phyloP scores from a whole-genome alignment of 768 basidiomycete genomes.

The Tephrocybe rancida region DNA sequence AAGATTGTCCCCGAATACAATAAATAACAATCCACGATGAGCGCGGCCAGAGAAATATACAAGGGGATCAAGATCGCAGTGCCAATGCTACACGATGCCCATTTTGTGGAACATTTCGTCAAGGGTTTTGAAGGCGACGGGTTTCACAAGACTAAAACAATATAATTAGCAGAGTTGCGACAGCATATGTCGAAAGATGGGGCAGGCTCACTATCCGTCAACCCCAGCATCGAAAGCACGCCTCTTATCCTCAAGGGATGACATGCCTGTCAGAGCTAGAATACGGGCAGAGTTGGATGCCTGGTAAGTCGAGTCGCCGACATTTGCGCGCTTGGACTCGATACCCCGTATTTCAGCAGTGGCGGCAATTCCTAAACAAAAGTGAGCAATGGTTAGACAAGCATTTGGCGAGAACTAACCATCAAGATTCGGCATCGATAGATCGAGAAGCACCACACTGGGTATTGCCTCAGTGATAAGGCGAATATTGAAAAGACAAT shows the following conservation, averaged over 20 bases:
- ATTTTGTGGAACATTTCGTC: conserved; percentile 82
- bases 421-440: conserved; percentile 94
- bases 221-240: conserved; percentile 92
- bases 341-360: conserved; percentile 81
- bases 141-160: conserved; percentile 79
- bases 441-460: conserved; percentile 84
- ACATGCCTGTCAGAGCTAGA: conserved; percentile 91
- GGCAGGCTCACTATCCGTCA: conserved; percentile 94
- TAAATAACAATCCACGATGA: neutral
- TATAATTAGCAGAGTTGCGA: neutral
- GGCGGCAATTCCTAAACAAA: conserved; percentile 71
- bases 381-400: neutral
- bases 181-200: no score
- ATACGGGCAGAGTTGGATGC: conserved; percentile 50
- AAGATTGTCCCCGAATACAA: neutral
- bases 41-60: neutral
- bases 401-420: conserved; percentile 43
- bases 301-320: conserved; percentile 18
- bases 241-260: conserved; percentile 90
- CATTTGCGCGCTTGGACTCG: conserved; percentile 47
- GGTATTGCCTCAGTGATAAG: conserved; percentile 12
- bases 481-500: neutral
- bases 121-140: conserved; percentile 91
- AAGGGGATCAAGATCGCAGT: conserved; percentile 10
- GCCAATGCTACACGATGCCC: conserved; percentile 40